Evolutionary conservation across 192 early-diverging fungal species (phyloP).

Genomic region (Backusella luteola): DNA sequence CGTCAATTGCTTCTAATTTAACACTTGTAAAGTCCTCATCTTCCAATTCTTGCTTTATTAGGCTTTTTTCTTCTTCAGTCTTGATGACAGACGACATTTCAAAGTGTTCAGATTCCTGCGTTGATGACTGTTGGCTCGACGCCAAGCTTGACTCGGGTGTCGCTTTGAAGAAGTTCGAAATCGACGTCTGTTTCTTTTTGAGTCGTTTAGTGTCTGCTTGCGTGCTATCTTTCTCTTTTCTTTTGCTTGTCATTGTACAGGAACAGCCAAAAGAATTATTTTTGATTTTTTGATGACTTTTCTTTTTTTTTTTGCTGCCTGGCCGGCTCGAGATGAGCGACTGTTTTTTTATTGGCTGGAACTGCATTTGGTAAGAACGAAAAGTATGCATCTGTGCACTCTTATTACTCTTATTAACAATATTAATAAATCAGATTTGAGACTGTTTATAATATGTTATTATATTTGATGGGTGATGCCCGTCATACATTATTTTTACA

Average conservation of each 20-base stretch:
- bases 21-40: not conserved
- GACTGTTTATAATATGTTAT: too few relatives aligned
- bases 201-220: not conserved
- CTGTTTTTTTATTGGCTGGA: too few relatives aligned
- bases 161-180: not conserved
- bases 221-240: not conserved
- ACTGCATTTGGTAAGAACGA: too few relatives aligned
- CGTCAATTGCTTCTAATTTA: not conserved
- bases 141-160: not conserved
- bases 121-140: not conserved
- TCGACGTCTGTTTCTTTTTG: not conserved
- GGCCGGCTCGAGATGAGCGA: too few relatives aligned
- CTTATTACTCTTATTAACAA: too few relatives aligned
- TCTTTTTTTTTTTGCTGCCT: too few relatives aligned
- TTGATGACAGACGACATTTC: not conserved
- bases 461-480: too few relatives aligned
- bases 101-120: not conserved
- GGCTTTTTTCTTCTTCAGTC: not conserved
- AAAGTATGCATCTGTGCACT: too few relatives aligned
- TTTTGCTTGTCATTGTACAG: not conserved
- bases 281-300: too few relatives aligned
- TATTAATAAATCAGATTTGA: too few relatives aligned
- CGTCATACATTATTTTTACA: too few relatives aligned
- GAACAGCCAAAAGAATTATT: not conserved
- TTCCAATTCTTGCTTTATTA: not conserved